Evolutionary conservation across 805 yeast genomes (phyloP).

Genomic region (Helenozyma rhizophorensis): DNA sequence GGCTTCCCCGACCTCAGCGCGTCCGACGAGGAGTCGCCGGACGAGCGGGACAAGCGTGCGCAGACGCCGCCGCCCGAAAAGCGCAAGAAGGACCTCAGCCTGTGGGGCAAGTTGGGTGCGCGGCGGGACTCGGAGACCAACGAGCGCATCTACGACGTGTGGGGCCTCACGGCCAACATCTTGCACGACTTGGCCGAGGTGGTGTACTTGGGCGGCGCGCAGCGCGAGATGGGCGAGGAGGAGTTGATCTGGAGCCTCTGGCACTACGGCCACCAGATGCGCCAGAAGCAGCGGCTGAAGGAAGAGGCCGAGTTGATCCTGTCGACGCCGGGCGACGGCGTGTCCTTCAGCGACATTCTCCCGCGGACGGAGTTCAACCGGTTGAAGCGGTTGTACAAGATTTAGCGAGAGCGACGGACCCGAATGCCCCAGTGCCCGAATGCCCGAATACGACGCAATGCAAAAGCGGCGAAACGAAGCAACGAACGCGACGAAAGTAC

Average conservation of each 20-base stretch:
- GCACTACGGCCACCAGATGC: slow-evolving; percentile 53
- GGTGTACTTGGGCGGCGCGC: slow-evolving; percentile 24
- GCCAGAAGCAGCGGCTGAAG: slow-evolving; percentile 39
- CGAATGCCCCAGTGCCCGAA: too few species aligned
- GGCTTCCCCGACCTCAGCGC: slow-evolving; percentile 54
- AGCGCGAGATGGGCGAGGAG: slow-evolving; percentile 52
- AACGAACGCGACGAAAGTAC: too few species aligned
- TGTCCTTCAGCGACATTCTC: slow-evolving; percentile 39
- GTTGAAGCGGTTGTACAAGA: slow-evolving; percentile 40
- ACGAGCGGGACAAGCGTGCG: slow-evolving; percentile 8
- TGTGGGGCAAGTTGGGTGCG: slow-evolving; percentile 40
- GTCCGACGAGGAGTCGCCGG: slow-evolving; percentile 37
- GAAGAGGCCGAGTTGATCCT: slow-evolving; percentile 53
- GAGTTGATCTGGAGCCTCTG: slow-evolving; percentile 57
- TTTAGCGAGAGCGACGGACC: background rate
- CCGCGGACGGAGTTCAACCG: slow-evolving; percentile 39
- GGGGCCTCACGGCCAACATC: slow-evolving; percentile 83
- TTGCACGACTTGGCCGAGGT: slow-evolving; percentile 65
- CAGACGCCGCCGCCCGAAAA: slow-evolving; percentile 3
- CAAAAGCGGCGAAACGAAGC: too few species aligned
- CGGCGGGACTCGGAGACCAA: slow-evolving; percentile 35
- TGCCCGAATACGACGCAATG: too few species aligned
- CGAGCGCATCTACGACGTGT: slow-evolving; percentile 59
- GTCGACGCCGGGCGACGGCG: slow-evolving; percentile 6
- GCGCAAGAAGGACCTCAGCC: slow-evolving; percentile 14